Base-by-base conservation (phyloP, 345 rosid genomes). In the Camelina sativa region DNA sequence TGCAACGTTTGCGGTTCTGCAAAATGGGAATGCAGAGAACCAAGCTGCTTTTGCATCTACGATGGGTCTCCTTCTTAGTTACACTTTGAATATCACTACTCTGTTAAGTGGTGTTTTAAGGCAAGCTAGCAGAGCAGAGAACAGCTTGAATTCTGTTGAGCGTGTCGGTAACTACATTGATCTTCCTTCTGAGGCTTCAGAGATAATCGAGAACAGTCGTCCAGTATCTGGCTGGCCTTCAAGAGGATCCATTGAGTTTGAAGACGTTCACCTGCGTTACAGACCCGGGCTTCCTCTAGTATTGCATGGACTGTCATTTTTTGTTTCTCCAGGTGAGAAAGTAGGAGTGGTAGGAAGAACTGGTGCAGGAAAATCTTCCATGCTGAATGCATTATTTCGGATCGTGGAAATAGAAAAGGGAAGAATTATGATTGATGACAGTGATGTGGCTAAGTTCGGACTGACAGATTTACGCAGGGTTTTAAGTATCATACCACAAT, bases 291-390 rank as follows among this genome's bases (percentile, higher is more conserved):
- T 89, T 83, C 94, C 97, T 47, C 92, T 90, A 11, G 95, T 92
- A 41, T 74, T 92, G 68, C 92, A 87, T 82, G 98, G 97, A 28
- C 73, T 95, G 65, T 81, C 96, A 22, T 88, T 89, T 37, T 23
- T 60, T 7, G 80, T 87, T 66, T 80, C 88, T 53, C 89, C 97
- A 1, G 79, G 86, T 79, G 92, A 90, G 85, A 92, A 89, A 83
- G 78, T 90, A 67, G 97, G 99, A 47, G 88, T 95, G 37, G 99
- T 92, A 55, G 97, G 99, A 81, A 90, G 99, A 88, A 92, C 97
- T 59, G 99, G 99, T 50, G 97, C 96, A 1, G 97, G 97, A 40
- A 95, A 95, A 80, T 92, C 97, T 65, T 92, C 97, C 69, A 85
- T 95, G 97, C 81, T 92, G 51, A 95, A 92, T 85, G 97, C 97